Percentiles rank a stretch among this genome's conserved stretches.
These are phyloP conservation scores for Baorangia bicolor DNA, from an alignment of 768 basidiomycete genomes.

Conservation along the genomic window DNA sequence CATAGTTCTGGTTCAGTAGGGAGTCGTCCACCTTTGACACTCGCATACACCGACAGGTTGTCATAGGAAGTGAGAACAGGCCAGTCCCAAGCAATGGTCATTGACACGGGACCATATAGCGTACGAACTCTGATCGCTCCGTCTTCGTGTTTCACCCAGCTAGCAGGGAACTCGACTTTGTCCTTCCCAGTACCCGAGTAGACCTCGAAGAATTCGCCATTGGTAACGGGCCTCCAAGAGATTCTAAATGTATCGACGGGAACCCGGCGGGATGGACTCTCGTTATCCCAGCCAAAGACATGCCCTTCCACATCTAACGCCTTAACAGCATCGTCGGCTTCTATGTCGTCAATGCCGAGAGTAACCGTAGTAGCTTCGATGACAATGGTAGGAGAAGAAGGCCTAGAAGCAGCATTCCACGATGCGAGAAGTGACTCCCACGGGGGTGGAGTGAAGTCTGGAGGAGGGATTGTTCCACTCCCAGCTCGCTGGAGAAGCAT, in stretches of 20 bases:
- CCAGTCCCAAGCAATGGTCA: slow-evolving; percentile 81
- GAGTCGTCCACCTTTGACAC: slow-evolving; percentile 86
- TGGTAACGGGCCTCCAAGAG: slow-evolving; percentile 84
- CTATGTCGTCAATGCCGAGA: slow-evolving; percentile 83
- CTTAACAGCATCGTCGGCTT: slow-evolving; percentile 56
- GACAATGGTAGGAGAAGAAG: slow-evolving; percentile 44
- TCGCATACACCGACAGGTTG: slow-evolving; percentile 77
- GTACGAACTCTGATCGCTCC: slow-evolving; percentile 64
- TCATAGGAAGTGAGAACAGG: slow-evolving; percentile 79
- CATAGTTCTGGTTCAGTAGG: slow-evolving; percentile 89
- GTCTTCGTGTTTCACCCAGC: slow-evolving; percentile 20
- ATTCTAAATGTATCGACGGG: slow-evolving; percentile 70
- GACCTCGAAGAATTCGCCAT: slow-evolving; percentile 79
- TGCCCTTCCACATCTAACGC: slow-evolving; percentile 48
- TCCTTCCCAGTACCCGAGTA: slow-evolving; percentile 47
- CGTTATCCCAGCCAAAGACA: slow-evolving; percentile 95
- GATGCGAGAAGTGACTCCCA: slow-evolving; percentile 56
- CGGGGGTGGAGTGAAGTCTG: slow-evolving; percentile 67
- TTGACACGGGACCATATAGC: slow-evolving; percentile 78
- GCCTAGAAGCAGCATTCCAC: slow-evolving; percentile 48
- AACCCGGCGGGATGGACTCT: slow-evolving; percentile 67
- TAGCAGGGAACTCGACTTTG: slow-evolving; percentile 35
- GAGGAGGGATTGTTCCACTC: slow-evolving; percentile 75
- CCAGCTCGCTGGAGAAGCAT: slow-evolving; percentile 88
- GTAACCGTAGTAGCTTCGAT: slow-evolving; percentile 59